These are phyloP conservation scores for Ambrosiella xylebori DNA, from an alignment of 2,329 filamentous ascomycete genomes.

Conservation along the genomic window DNA sequence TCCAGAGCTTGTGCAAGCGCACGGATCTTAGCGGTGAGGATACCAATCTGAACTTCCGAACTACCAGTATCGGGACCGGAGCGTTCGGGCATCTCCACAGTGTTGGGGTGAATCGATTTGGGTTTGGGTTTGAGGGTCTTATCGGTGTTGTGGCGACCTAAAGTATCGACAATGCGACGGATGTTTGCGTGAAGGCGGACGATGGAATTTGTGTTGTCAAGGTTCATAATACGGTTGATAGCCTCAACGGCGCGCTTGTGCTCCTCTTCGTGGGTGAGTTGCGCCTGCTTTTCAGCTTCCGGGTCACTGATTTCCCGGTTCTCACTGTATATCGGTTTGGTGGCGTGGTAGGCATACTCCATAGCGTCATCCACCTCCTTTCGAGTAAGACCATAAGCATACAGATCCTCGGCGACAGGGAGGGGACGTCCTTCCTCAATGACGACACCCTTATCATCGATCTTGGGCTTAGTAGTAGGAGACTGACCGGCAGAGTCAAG, in stretches of 20 bases:
- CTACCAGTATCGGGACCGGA: slow-evolving; percentile 88
- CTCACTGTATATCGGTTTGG: slow-evolving; percentile 33
- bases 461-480: slow-evolving; percentile 20
- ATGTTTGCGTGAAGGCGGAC: slow-evolving; percentile 71
- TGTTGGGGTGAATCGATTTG: slow-evolving; percentile 26
- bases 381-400: slow-evolving; percentile 62
- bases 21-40: slow-evolving; percentile 85
- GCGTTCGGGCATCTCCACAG: slow-evolving; percentile 31
- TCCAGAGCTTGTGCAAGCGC: slow-evolving; percentile 57
- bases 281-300: slow-evolving; percentile 18
- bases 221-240: slow-evolving; percentile 58
- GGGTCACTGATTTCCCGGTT: slow-evolving; percentile 19
- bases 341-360: slow-evolving; percentile 49
- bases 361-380: slow-evolving; percentile 50
- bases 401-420: slow-evolving; percentile 33
- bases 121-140: slow-evolving; percentile 44
- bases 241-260: slow-evolving; percentile 59
- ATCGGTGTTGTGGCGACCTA: slow-evolving; percentile 86
- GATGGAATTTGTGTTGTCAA: slow-evolving; percentile 61
- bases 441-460: slow-evolving; percentile 27
- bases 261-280: slow-evolving; percentile 29
- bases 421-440: slow-evolving; percentile 24
- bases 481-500: slow-evolving; percentile 48
- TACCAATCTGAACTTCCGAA: slow-evolving; percentile 92
- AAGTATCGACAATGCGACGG: slow-evolving; percentile 65